phyloP scores from a whole-genome alignment of 441 rosid genomes.

The Gossypium lobatum region DNA sequence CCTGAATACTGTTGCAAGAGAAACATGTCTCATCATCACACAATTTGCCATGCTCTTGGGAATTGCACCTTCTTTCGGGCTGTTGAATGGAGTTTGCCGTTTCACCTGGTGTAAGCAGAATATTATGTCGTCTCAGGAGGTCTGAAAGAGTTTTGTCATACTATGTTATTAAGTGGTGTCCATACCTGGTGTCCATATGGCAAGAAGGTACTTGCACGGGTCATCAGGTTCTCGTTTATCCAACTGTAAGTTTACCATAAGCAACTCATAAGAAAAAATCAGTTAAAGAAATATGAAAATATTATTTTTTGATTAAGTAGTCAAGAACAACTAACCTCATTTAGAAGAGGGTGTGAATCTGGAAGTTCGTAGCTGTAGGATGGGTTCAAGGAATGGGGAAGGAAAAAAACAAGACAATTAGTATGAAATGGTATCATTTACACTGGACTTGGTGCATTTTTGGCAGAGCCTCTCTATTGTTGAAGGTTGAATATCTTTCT shows the following conservation, averaged over 20 bases:
- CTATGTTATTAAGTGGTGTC: background rate
- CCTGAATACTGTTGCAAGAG: slow-evolving; percentile 43
- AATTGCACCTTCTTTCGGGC: slow-evolving; percentile 35
- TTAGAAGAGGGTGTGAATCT: slow-evolving; percentile 43
- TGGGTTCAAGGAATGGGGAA: slow-evolving; percentile 7
- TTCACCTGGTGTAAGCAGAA: slow-evolving; percentile 36
- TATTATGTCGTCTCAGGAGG: slow-evolving; percentile 1
- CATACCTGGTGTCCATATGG: slow-evolving; percentile 62
- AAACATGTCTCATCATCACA: slow-evolving; percentile 42
- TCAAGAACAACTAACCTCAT: slow-evolving; percentile 36
- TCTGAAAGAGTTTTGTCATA: background rate
- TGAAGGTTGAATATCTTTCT: background rate
- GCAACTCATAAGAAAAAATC: slow-evolving; percentile 10
- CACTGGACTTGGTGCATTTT: slow-evolving; percentile 6
- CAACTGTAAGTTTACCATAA: slow-evolving; percentile 28
- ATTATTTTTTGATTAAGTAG: background rate
- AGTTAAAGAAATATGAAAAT: slow-evolving; percentile 7
- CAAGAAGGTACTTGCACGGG: slow-evolving; percentile 48
- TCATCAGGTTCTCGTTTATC: slow-evolving; percentile 50
- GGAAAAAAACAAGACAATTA: slow-evolving; percentile 12
- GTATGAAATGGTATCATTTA: slow-evolving; percentile 1
- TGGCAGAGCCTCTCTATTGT: background rate
- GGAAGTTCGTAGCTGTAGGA: slow-evolving; percentile 42
- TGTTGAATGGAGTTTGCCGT: slow-evolving; percentile 45
- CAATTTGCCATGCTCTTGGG: slow-evolving; percentile 28